A percentile compares a stretch with the other conserved stretches of the same genome.
Evolutionary conservation across 2,329 filamentous ascomycete species (phyloP).

Genomic region (Aspergillus proliferans): DNA sequence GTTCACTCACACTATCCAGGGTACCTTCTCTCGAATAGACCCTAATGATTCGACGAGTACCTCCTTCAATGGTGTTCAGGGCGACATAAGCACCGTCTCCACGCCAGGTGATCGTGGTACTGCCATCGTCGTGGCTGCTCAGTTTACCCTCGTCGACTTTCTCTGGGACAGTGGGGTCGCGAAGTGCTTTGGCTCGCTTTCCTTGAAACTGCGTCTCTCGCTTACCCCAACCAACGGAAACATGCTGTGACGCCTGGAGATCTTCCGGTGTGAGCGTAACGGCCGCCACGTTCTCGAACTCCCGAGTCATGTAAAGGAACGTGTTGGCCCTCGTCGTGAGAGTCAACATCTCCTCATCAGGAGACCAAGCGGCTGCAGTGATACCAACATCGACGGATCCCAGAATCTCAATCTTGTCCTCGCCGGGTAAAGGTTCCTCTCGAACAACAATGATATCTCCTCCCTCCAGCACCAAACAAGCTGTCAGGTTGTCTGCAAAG

Average conservation of each 20-base stretch:
- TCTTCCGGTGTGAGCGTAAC: slow-evolving; percentile 67
- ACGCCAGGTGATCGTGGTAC: slow-evolving; percentile 77
- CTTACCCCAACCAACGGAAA: slow-evolving; percentile 97
- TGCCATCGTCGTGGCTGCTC: slow-evolving; percentile 66
- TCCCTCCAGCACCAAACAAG: slow-evolving; percentile 77
- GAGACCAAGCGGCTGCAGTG: slow-evolving; percentile 83
- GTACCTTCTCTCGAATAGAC: slow-evolving; percentile 87
- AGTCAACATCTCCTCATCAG: slow-evolving; percentile 84
- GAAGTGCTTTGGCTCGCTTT: slow-evolving; percentile 74
- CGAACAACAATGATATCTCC: slow-evolving; percentile 85
- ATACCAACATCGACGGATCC: slow-evolving; percentile 92
- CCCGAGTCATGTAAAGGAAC: slow-evolving; percentile 84
- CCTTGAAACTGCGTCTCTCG: slow-evolving; percentile 97
- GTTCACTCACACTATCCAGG: slow-evolving; percentile 89
- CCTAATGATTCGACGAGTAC: slow-evolving; percentile 69
- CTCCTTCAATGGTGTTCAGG: slow-evolving; percentile 69
- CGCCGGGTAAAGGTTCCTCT: slow-evolving; percentile 59
- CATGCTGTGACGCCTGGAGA: slow-evolving; percentile 81
- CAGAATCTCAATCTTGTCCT: slow-evolving; percentile 87
- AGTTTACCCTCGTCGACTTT: slow-evolving; percentile 77
- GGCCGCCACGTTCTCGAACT: slow-evolving; percentile 78
- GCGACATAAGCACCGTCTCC: slow-evolving; percentile 90
- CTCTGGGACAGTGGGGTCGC: slow-evolving; percentile 92
- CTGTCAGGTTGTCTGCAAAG: slow-evolving; percentile 70
- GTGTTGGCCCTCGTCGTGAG: slow-evolving; percentile 74